phyloP scores from a whole-genome alignment of 225 moss, liverwort and hornwort genomes.

The Pleurozium schreberi region DNA sequence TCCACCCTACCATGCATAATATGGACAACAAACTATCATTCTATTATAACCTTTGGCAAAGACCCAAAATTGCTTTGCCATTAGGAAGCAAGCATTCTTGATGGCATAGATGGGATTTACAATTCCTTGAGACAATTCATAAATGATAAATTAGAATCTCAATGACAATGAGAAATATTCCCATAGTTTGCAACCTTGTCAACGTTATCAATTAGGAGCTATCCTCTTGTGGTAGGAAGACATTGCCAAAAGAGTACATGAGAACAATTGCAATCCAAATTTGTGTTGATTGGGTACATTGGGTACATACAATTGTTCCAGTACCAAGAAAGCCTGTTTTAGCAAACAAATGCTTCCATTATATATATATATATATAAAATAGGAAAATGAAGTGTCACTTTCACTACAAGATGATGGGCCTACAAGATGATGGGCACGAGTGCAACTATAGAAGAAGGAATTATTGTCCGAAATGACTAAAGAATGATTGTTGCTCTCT shows the following conservation, averaged over 20 bases:
- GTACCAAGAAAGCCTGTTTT: background rate
- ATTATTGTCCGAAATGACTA: too few species aligned
- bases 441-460: too few species aligned
- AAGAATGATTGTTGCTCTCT: too few species aligned
- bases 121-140: too few species aligned
- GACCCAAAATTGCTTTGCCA: too few species aligned
- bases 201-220: background rate
- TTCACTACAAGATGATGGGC: too few species aligned
- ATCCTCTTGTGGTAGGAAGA: background rate
- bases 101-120: background rate
- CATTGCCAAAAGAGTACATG: too few species aligned
- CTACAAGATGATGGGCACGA: too few species aligned
- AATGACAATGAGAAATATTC: rapidly evolving
- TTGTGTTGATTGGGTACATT: background rate
- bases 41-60: too few species aligned
- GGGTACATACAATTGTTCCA: background rate
- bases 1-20: too few species aligned
- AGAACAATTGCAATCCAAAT: background rate
- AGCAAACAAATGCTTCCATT: background rate
- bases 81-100: background rate
- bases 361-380: too few species aligned
- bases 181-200: background rate
- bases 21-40: too few species aligned
- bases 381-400: background rate
- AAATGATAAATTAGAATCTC: background rate